Evolutionary conservation across 2,329 filamentous ascomycete species (phyloP).

Genomic region (Bipolaris zeicola): DNA sequence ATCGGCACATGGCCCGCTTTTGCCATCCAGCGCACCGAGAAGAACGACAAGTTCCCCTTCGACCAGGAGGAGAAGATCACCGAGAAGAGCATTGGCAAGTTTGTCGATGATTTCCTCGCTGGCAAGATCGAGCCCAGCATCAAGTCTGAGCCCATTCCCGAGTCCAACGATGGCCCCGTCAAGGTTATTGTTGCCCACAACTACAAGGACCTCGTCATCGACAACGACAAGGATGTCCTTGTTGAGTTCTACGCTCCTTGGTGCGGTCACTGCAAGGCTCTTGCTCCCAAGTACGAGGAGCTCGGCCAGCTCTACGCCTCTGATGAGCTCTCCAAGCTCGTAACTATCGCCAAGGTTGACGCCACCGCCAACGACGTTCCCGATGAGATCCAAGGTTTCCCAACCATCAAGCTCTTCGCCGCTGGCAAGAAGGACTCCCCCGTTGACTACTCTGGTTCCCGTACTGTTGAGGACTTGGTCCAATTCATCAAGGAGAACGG

Average conservation of each 20-base stretch:
- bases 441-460: conserved; percentile 83
- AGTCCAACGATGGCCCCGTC: conserved; percentile 89
- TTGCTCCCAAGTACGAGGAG: conserved; percentile 71
- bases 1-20: conserved; percentile 95
- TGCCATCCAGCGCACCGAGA: conserved; percentile 92
- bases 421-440: conserved; percentile 86
- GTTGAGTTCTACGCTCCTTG: conserved; percentile 97
- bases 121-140: conserved; percentile 95
- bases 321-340: conserved; percentile 61
- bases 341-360: conserved; percentile 85
- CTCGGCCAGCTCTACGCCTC: conserved; percentile 63
- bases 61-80: conserved; percentile 82
- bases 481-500: conserved; percentile 95
- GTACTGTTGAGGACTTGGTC: conserved; percentile 88
- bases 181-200: conserved; percentile 88
- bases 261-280: conserved; percentile 73
- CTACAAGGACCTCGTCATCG: conserved; percentile 89
- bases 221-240: conserved; percentile 95
- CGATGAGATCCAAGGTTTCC: conserved; percentile 96
- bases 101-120: conserved; percentile 81
- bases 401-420: conserved; percentile 97
- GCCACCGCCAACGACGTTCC: conserved; percentile 95
- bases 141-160: conserved; percentile 97
- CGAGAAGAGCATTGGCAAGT: conserved; percentile 73
- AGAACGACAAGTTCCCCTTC: conserved; percentile 97